Evolutionary conservation across 2,329 filamentous ascomycete genomes (phyloP), one percentile per base, ranked within the genome.

Genomic region (Diaporthe vexans): DNA sequence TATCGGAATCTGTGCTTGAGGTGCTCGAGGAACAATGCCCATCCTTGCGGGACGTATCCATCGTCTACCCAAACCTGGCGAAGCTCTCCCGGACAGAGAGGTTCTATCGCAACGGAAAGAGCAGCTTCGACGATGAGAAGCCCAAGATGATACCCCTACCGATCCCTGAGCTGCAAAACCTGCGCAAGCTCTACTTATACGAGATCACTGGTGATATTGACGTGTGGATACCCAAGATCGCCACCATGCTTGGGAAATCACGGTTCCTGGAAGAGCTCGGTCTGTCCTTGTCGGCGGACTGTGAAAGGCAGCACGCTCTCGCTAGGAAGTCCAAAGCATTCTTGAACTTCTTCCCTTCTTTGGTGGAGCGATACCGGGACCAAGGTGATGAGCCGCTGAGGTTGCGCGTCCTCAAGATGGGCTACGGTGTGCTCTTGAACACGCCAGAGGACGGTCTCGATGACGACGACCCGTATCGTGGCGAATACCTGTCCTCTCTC

Each of bases 391-490:
- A 74, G 3, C 69, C 69, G 2, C n/a, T 72, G 4, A 67, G 69
- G 3, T 19, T 74, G 21, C 58, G 69, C 21, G 37, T 72, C 26
- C 73, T 74, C 59, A 74, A 72, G 52, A 43, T 74, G 33, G 73
- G 73, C 11, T 72, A 74, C 46, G 73, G 73, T 1, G 69, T 74
- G n/a, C 69, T 74, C 1, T 24, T 74, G 21, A 74, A 68, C 19
- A 48, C 52, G 13, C 37, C 69, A 11, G 11, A 29, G 9, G 59
- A 40, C n/a, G 37, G 9, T 9, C 9, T 4, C 4, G 11, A 43
- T 10, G 29, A 54, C 19, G 24, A 8, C 5, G 17, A 21, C 9
- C 7, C 43, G 10, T 52, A 68, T 15, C 40, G 43, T n/a, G 51
- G 52, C 3, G 58, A 74, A 6, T 74, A 74, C 17, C n/a, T 74